These are phyloP conservation scores for Apostasia shenzhenica DNA, from an alignment of 106 monocot species.

Conservation along the genomic window DNA sequence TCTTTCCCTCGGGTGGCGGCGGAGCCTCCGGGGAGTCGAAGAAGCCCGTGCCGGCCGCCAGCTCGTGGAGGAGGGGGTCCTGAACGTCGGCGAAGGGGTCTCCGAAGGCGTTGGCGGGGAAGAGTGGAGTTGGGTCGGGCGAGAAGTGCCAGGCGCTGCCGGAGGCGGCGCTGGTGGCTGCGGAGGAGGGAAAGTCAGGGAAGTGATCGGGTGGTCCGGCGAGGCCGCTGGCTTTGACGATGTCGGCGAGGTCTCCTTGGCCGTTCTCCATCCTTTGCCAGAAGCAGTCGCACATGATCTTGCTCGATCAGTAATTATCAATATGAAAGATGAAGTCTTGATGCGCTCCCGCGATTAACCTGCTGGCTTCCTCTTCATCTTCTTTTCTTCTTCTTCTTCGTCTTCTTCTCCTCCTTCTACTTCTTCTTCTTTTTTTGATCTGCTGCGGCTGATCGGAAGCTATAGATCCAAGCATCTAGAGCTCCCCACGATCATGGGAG, in stretches of 20 bases:
- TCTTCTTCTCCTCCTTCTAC: too few relatives aligned
- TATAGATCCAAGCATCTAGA: too few relatives aligned
- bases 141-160: slow-evolving; percentile 12
- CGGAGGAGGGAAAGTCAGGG: not conserved
- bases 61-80: slow-evolving; percentile 24
- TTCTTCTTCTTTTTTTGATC: too few relatives aligned
- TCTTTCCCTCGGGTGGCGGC: not conserved
- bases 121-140: not conserved
- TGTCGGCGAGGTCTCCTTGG: slow-evolving; percentile 39
- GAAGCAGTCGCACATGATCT: slow-evolving; percentile 3
- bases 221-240: slow-evolving; percentile 13
- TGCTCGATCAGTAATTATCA: too few relatives aligned
- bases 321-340: too few relatives aligned
- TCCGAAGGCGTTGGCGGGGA: slow-evolving; percentile 16
- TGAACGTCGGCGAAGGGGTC: slow-evolving; percentile 16
- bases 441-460: too few relatives aligned
- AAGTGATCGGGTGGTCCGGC: not conserved
- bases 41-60: slow-evolving; percentile 6
- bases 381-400: too few relatives aligned
- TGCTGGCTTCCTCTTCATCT: too few relatives aligned
- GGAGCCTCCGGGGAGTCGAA: not conserved
- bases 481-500: too few relatives aligned
- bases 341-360: too few relatives aligned
- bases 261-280: slow-evolving; percentile 22
- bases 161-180: not conserved